Base-by-base conservation (phyloP, 371 early-diverging fungal genomes). In the Rhizopus sp. region DNA sequence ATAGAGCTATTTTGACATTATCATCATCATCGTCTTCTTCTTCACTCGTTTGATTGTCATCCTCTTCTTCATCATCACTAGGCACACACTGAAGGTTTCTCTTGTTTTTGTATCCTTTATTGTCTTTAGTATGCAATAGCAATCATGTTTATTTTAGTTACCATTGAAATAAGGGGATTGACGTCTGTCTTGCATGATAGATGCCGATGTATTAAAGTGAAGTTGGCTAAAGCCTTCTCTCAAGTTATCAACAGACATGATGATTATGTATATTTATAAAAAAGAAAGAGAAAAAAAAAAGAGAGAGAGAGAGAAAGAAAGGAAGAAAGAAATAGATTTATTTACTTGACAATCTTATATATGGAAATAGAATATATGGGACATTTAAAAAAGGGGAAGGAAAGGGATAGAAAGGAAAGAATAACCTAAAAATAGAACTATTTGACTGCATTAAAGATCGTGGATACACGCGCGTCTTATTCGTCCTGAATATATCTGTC, bases 61-160 rank as follows among this genome's bases (percentile, higher is more conserved):
- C 69, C 1, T 66, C 67, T 10, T 68, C 69, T 56, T 77, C 77
- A 50, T 73, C 73, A 52, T 77, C 77, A 32, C 77, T 77, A 5
- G 77, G 73, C n/a, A 77, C 58, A 45, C 66, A 68, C 47, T 66
- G 71, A 13, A 64, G 52, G 42, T 73, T 77, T 35, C 73, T 68
- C 40, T 57, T 63, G 32, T 58, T 62, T 45, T 51, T 66, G 33
- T 52, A 35, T 17, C 30, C 17, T 13, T 38, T 35, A 37, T 9
- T 55, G 15, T 12, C 35, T 47, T 32, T 31, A 6, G 15, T n/a
- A 38, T 50, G 29, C 39, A 48, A 35, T 30, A 17, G 52, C 42
- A 38, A 34, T 16, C 17, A 37, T 40, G 33, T 17, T 47, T 40
- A 12, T 5, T 47, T 34, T 7, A 17, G 17, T 45, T 55, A 35